Evolutionary conservation across 2,329 filamentous ascomycete species (phyloP).

Genomic region (Nemania sp.): DNA sequence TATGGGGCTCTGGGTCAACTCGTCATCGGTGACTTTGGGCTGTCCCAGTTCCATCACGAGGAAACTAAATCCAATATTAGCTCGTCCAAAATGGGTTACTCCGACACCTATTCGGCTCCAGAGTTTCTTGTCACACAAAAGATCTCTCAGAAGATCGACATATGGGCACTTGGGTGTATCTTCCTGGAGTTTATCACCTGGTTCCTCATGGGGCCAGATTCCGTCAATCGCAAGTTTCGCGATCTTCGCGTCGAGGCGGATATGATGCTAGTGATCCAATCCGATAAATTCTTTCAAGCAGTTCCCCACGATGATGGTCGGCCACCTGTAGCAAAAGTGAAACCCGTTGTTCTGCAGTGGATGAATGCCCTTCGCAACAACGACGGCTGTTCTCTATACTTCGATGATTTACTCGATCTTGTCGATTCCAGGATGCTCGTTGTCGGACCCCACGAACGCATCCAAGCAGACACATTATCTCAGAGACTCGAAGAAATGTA

Average conservation of each 20-base stretch:
- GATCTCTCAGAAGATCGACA: neutral
- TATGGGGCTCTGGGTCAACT: neutral
- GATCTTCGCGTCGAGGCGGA: neutral
- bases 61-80: neutral
- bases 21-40: neutral
- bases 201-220: neutral
- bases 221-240: neutral
- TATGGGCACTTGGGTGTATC: neutral
- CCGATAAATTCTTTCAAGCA: neutral
- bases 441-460: neutral
- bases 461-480: neutral
- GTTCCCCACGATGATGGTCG: too few relatives aligned
- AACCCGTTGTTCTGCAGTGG: neutral
- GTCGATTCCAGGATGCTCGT: neutral
- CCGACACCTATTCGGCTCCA: neutral
- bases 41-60: neutral
- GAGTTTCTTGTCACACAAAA: neutral
- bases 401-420: neutral
- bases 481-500: neutral
- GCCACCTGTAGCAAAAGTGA: neutral
- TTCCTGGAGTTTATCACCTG: neutral
- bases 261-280: neutral
- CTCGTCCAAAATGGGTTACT: neutral
- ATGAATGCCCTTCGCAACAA: neutral
- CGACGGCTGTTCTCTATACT: neutral